phyloP scores from a whole-genome alignment of 2,329 filamentous ascomycete genomes.

The Colletotrichum siamense region DNA sequence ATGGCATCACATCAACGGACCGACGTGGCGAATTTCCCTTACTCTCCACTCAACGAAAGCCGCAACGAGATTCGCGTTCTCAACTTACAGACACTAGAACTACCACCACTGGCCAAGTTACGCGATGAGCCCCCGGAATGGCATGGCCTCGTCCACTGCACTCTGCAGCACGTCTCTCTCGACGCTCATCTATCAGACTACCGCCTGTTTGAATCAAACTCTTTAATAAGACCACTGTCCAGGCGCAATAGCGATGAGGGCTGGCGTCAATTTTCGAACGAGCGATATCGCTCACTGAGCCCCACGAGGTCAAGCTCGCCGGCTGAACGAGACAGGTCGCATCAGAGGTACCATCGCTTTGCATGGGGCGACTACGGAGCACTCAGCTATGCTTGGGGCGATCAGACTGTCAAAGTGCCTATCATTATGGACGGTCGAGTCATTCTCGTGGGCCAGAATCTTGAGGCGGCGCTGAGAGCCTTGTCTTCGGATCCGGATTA shows the following conservation, averaged over 20 bases:
- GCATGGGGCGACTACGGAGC: slow-evolving; percentile 12
- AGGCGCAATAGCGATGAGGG: slow-evolving; percentile 6
- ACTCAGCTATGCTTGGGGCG: slow-evolving; percentile 8
- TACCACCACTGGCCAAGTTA: not conserved
- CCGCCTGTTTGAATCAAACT: not conserved
- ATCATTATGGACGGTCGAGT: slow-evolving; percentile 1
- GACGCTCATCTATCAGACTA: slow-evolving; percentile 2
- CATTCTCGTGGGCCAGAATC: not conserved
- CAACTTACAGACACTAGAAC: not conserved
- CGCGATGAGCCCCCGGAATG: slow-evolving; percentile 7
- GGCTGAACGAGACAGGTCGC: not conserved
- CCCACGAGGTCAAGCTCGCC: not conserved
- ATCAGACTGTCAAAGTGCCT: not conserved
- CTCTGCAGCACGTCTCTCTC: slow-evolving; percentile 1
- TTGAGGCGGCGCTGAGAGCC: slow-evolving; percentile 4
- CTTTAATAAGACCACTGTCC: not conserved
- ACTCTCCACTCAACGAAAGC: not conserved
- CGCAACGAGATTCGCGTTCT: slow-evolving; percentile 9
- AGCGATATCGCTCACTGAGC: not conserved
- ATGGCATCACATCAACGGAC: not conserved
- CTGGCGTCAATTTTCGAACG: slow-evolving; percentile 5
- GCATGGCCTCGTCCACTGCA: slow-evolving; percentile 11
- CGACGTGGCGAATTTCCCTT: not conserved
- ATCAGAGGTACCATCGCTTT: slow-evolving; percentile 8
- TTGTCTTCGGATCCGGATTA: slow-evolving; percentile 5